These are phyloP conservation scores for Aspergillus pseudotamarii DNA, from an alignment of 2,329 filamentous ascomycete species.

Conservation along the genomic window DNA sequence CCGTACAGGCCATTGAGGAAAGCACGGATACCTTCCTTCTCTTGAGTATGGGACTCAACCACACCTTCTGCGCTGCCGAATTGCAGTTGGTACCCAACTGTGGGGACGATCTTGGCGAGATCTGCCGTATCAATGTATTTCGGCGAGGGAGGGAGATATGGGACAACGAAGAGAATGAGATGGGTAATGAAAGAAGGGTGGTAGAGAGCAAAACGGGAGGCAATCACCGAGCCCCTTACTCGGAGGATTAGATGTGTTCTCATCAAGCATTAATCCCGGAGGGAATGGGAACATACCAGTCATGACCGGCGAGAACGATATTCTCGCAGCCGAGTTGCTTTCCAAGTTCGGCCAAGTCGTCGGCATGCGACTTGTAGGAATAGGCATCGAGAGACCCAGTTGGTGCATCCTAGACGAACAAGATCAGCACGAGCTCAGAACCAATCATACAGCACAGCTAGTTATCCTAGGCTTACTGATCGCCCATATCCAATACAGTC, in stretches of 20 bases:
- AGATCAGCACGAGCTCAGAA: background rate
- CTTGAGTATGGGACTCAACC: constrained; percentile 7
- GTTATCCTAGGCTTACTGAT: background rate
- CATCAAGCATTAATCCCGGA: too few species aligned
- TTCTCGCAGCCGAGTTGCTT: constrained; percentile 9
- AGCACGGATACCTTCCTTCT: constrained; percentile 4
- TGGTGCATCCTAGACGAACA: constrained; percentile 4
- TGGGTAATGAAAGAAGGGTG: constrained; percentile 7
- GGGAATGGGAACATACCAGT: background rate
- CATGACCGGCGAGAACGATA: constrained; percentile 10
- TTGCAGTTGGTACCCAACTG: constrained; percentile 8
- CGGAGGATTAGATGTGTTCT: background rate
- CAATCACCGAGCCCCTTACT: constrained; percentile 8
- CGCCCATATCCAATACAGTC: constrained; percentile 14
- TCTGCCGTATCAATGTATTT: constrained; percentile 2
- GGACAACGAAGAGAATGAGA: constrained; percentile 11
- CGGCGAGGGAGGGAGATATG: constrained; percentile 6
- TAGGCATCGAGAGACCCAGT: constrained; percentile 5
- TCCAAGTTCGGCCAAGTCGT: constrained; percentile 8
- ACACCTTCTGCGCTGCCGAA: constrained; percentile 9
- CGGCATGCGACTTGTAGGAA: constrained; percentile 8
- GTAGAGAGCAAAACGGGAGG: constrained; percentile 8
- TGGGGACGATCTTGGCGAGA: constrained; percentile 1
- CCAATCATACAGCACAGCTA: background rate
- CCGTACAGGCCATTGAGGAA: constrained; percentile 12